Base-by-base conservation (phyloP, 352 stramenopile species). In the Phytophthora sp. region DNA sequence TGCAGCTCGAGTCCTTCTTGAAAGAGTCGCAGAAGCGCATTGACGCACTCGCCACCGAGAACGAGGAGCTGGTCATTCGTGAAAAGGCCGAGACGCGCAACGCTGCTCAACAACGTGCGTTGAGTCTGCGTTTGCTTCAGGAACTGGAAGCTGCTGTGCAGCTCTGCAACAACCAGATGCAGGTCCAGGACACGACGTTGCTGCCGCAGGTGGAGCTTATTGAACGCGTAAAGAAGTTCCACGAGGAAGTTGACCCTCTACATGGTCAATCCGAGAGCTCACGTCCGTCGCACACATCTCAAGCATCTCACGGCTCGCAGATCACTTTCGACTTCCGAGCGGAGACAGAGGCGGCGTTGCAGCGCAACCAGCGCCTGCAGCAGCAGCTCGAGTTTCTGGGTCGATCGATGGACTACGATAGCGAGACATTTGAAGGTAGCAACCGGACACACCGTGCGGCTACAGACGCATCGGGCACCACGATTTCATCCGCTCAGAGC, bases 1-100 rank as follows among this genome's bases (percentile, higher is more conserved):
- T 85, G 44, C 82, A 93, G 66, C 76, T 93, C 46, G 84, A 93
- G 68, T 74, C 75, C 9, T 89, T 90, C 43, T 56, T 91, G 12
- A 93, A 93, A 44, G 84, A 93, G 48, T 90, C 82, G 1, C 84
- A 91, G 71, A 89, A 89, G 41, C 76, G 81, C 18, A 87, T 91
- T 45, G 81, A 93, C 63, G 72, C 80, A 44, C 65, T 91, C 17
- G 41, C 69, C 5, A 62, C 82, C 2, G 82, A 90, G 53, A 89
- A 81, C 50, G 84, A 93, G 20, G 84, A 93, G 62, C 66, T 93
- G 2, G 27, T 76, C 7, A 58, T 82, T 28, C 75, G 84, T 0
- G 84, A 93, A 45, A 69, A 76, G 30, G 78, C 78, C 5, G 84
- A 93, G 59, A 90, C 82, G n/a, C 63, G 74, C 39, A 86, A 90